These are phyloP conservation scores for Aspergillus olivimuriae DNA, from an alignment of 495 filamentous ascomycete genomes.

Conservation along the genomic window DNA sequence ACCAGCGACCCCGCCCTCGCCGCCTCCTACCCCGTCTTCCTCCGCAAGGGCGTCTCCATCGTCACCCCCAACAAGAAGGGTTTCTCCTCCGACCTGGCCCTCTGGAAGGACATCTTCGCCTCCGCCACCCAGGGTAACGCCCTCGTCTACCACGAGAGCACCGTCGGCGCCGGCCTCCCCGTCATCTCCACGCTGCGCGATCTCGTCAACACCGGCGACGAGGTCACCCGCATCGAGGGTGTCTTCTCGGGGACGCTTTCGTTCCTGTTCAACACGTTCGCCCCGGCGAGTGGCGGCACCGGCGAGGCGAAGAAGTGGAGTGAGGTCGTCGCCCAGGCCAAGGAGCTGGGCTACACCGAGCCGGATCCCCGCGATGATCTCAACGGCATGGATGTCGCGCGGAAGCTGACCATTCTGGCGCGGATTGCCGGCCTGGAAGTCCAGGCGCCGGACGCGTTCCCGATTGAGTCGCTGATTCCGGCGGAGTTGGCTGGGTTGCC, in stretches of 20 bases:
- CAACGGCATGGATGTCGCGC: conserved; percentile 91
- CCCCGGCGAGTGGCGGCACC: conserved; percentile 58
- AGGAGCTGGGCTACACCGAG: conserved; percentile 94
- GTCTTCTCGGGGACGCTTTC: conserved; percentile 95
- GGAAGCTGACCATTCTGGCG: conserved; percentile 94
- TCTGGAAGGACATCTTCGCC: conserved; percentile 79
- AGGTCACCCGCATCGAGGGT: conserved; percentile 83
- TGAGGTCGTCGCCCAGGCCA: conserved; percentile 79
- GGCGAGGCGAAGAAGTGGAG: conserved; percentile 65
- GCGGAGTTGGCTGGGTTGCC: conserved; percentile 65
- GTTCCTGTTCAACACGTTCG: conserved; percentile 94
- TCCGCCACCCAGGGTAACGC: conserved; percentile 57
- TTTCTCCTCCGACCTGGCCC: conserved; percentile 66
- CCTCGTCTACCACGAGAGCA: conserved; percentile 86
- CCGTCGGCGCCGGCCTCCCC: conserved; percentile 85
- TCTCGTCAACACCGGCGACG: conserved; percentile 81
- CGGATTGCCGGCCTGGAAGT: conserved; percentile 73
- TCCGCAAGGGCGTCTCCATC: conserved; percentile 73
- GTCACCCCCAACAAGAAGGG: conserved; percentile 98
- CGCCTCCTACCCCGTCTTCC: conserved; percentile 66
- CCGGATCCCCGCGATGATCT: conserved; percentile 94
- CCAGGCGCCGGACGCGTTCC: conserved; percentile 73
- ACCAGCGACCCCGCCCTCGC: conserved; percentile 81
- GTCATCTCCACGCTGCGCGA: conserved; percentile 88
- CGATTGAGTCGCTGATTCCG: conserved; percentile 87